Evolutionary conservation across 345 rosid genomes (phyloP).

Genomic region (Eucalyptus pauciflora): DNA sequence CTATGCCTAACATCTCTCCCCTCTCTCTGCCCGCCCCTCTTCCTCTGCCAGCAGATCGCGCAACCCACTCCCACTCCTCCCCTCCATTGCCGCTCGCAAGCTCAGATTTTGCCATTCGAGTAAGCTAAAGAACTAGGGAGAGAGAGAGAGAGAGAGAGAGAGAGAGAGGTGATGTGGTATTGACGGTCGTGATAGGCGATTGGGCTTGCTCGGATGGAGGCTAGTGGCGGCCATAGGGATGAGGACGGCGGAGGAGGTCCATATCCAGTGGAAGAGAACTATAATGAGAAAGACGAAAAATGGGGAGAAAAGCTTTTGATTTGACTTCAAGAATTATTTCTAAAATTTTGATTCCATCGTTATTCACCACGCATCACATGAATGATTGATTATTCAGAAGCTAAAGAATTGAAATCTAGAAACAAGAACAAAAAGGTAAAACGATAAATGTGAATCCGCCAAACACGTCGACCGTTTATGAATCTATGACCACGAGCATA

Average conservation of each 20-base stretch:
- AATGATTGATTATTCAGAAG: not conserved
- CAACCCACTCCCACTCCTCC: too few species aligned
- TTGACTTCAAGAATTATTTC: not conserved
- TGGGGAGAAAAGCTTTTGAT: too few species aligned
- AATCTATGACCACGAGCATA: not conserved
- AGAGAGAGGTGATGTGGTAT: not conserved
- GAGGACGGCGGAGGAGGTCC: too few species aligned
- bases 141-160: not conserved
- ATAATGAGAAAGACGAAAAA: too few species aligned
- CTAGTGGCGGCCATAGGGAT: not conserved
- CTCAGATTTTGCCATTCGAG: too few species aligned
- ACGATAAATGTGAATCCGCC: not conserved
- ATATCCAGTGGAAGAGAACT: too few species aligned
- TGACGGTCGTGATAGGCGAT: too few species aligned
- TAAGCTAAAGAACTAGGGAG: too few species aligned
- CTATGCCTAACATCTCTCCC: too few species aligned
- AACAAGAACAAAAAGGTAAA: not conserved
- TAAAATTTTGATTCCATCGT: not conserved
- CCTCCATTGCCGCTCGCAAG: too few species aligned
- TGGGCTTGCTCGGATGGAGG: not conserved
- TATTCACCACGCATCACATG: not conserved
- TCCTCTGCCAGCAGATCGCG: too few species aligned
- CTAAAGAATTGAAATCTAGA: not conserved
- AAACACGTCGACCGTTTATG: not conserved
- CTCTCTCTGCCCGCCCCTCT: too few species aligned